Base-by-base conservation (phyloP, 2,329 filamentous ascomycete species). In the Leptosphaerulina australis region DNA sequence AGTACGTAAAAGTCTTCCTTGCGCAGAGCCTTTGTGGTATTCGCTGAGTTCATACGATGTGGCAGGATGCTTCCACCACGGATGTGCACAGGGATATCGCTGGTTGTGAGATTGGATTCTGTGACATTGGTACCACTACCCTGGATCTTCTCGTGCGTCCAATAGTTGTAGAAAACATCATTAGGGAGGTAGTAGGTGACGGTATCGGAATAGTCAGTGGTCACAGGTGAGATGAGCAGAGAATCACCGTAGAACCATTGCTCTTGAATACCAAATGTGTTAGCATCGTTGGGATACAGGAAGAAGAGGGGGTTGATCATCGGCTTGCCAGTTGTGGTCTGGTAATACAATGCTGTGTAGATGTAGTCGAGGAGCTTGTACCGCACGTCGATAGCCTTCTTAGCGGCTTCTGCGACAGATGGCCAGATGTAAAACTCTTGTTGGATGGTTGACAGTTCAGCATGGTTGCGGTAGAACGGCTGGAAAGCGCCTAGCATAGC, bases 331-430 rank as follows among this genome's bases (percentile, higher is more conserved):
- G 81, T 80, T 14, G 76, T 63, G 22, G 78, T 81, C 67, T 89
- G 82, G 48, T 75, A 73, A 66, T 85, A 77, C 59, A 91, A 77
- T 0, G 85, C 83, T 1, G 88, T 91, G 77, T 93, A 92, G 52
- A 90, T 79, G 74, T 92, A 92, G 63, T 91, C 88, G 10, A 92
- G 77, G n/a, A 92, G 77, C 24, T 82, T 80, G 74, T 92, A 92
- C n/a, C 89, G 82, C 37, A 85, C 84, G 22, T 81, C 81, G 60
- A 92, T 90, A 14, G 85, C 87, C 50, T 83, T 86, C 46, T 80
- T 81, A 0, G 87, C 87, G 0, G 87, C 85, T 7, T 79, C 74
- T 0, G 87, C 77, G 4, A 89, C 87, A 1, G 76, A 72, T 0
- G 77, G 74, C 85, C 87, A 91, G 35, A 77, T 81, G 71, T 91